phyloP scores from a whole-genome alignment of 441 rosid genomes.

The Biscutella laevigata region DNA sequence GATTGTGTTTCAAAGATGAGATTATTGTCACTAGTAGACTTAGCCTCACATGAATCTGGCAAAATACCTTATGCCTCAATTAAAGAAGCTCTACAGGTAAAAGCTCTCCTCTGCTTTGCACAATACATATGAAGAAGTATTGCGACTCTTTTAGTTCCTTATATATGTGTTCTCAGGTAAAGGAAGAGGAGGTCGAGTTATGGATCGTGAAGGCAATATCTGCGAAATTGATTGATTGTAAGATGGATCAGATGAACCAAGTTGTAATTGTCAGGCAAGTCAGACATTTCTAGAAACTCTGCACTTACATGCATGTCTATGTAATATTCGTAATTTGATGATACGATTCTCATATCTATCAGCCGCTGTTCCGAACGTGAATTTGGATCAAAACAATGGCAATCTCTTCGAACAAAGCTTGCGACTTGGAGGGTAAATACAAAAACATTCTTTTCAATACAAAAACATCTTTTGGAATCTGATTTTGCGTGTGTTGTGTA shows the following conservation, averaged over 20 bases:
- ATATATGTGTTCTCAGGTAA: constrained; percentile 39
- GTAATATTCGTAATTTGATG: not conserved
- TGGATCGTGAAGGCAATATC: constrained; percentile 97
- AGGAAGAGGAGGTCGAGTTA: constrained; percentile 65
- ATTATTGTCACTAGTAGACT: constrained; percentile 81
- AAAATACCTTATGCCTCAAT: constrained; percentile 62
- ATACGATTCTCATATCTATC: constrained; percentile 11
- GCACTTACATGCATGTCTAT: not conserved
- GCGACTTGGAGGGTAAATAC: constrained; percentile 72
- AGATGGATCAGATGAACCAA: constrained; percentile 96
- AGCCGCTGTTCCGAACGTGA: constrained; percentile 72
- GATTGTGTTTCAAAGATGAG: constrained; percentile 91
- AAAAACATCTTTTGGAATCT: constrained; percentile 5
- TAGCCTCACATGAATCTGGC: constrained; percentile 67
- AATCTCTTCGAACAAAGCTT: constrained; percentile 60
- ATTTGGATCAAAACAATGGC: constrained; percentile 79
- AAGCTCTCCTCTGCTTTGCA: constrained; percentile 2
- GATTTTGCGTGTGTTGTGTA: constrained; percentile 24
- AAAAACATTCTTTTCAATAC: not conserved
- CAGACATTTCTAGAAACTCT: not conserved
- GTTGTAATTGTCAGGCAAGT: constrained; percentile 64
- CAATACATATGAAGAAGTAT: constrained; percentile 1
- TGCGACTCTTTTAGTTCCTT: constrained; percentile 13
- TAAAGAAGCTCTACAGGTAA: constrained; percentile 69
- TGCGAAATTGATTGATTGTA: constrained; percentile 68